Evolutionary conservation across 176 grass and related monocot species (phyloP), one percentile per base, ranked within the genome.

Genomic region (Luzula sylvatica): DNA sequence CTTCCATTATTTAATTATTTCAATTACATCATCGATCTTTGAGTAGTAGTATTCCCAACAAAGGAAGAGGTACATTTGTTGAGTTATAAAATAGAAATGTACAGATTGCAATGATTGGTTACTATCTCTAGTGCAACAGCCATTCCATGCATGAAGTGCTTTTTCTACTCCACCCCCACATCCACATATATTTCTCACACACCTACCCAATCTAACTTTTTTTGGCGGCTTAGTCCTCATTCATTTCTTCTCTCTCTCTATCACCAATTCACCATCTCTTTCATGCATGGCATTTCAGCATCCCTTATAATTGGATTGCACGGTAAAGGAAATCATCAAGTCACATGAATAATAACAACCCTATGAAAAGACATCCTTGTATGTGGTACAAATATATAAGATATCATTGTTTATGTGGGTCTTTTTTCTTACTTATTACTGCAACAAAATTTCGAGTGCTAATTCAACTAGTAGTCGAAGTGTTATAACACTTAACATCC

Each of bases 1-100:
- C 63, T 59, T 78, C 67, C 42, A 47, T 81, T 70, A 62, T 54
- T 15, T 8, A 41, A 24, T n/a, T 58, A 15, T 26, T 77, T 78
- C 65, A 35, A 66, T 72, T 74, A 53, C 64, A n/a, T 69, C 68
- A 15, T 63, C 64, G 38, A 5, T 5, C 30, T 13, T 7, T 15
- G 21, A 7, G 5, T n/a, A n/a, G n/a, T n/a, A 65, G 44, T 26
- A 56, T 30, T 42, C 14, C 23, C 38, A 9, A 28, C 38, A 56
- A 28, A 42, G 30, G 26, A 68, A 52, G 23, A 19, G 35, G 40
- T 56, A 69, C 38, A 25, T 52, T 32, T 5, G 20, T 38, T 23
- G 35, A 69, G 65, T 20, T 69, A 45, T 55, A 55, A 20, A 64
- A 47, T 64, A 45, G 43, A 47, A 42, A 64, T 50, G n/a, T n/a